Evolutionary conservation across 1,139 yeast species (phyloP), one percentile per base, ranked within the genome.

Genomic region (Yamadazyma conglobata): DNA sequence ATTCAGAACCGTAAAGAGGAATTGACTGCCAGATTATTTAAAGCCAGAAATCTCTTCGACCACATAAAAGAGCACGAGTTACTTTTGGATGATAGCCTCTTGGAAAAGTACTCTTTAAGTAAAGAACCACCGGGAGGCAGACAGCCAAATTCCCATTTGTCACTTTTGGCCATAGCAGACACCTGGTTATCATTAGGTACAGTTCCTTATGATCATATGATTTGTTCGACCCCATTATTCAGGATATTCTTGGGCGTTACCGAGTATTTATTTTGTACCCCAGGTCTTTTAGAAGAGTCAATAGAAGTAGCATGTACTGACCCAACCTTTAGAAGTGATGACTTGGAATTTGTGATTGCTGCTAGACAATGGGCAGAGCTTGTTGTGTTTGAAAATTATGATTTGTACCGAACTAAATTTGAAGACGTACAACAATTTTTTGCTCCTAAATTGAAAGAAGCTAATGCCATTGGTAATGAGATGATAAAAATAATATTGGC

Each of bases 151-250:
- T 86, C 96, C 2, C 98, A 91, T 55, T 61, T 91, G 33, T 83
- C 96, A 3, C 59, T 91, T 26, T 62, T 91, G 34, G 94, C 94
- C 2, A 88, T 91, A 31, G 97, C 87, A 2, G 98, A 91, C 56
- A 82, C 94, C 50, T 91, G 98, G 98, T 73, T 71, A 48, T 79
- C 80, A 42, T 60, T 87, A 28, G 84, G 83, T 1, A 87, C 91
- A 25, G 79, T 84, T 13, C 98, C 98, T 2, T 89, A 91, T 50
- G 96, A 89, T 52, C 98, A 91, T 56, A 89, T 89, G 61, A 89
- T 91, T 41, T 91, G 98, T 53, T 87, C 96, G 1, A 91, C 98
- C 0, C 98, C 98, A 19, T 49, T 68, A 23, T 91, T 89, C 54
- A 71, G 98, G 51, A 87, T 91, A 26, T 87, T 93, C 59, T 68